Evolutionary conservation across 2,329 filamentous ascomycete species (phyloP).

Genomic region (Endothia cerciana): DNA sequence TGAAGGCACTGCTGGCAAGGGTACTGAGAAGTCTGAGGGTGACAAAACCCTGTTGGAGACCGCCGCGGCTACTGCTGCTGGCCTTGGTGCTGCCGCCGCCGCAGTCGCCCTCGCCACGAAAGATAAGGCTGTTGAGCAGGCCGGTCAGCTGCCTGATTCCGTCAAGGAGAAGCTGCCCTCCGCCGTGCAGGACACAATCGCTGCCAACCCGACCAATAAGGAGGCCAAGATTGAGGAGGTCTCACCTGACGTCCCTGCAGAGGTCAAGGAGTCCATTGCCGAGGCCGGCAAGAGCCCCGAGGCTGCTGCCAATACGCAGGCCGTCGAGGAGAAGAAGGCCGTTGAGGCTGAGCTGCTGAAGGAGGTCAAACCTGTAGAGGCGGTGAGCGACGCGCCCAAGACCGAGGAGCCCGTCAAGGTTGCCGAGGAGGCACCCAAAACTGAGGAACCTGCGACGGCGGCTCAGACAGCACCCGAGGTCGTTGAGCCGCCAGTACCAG

Average conservation of each 20-base stretch:
- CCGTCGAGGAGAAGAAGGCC: slow-evolving; percentile 74
- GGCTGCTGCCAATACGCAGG: slow-evolving; percentile 68
- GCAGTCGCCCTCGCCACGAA: slow-evolving; percentile 35
- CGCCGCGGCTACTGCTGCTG: slow-evolving; percentile 39
- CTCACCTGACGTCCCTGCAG: slow-evolving; percentile 55
- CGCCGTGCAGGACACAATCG: slow-evolving; percentile 53
- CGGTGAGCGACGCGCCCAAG: slow-evolving; percentile 36
- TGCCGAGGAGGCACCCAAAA: slow-evolving; percentile 34
- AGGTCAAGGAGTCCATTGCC: slow-evolving; percentile 61
- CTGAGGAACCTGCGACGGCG: slow-evolving; percentile 28
- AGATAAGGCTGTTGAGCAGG: slow-evolving; percentile 43
- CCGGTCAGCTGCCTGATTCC: slow-evolving; percentile 55
- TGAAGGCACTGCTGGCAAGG: slow-evolving; percentile 56
- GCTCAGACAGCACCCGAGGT: slow-evolving; percentile 33
- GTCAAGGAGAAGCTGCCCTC: slow-evolving; percentile 57
- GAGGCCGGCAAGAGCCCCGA: slow-evolving; percentile 68
- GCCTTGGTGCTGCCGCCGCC: slow-evolving; percentile 39
- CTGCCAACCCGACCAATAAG: slow-evolving; percentile 42
- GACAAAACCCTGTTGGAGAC: slow-evolving; percentile 47
- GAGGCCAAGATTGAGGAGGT: slow-evolving; percentile 48
- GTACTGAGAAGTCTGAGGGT: slow-evolving; percentile 57
- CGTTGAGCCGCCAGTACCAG: slow-evolving; percentile 30
- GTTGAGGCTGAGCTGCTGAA: slow-evolving; percentile 75
- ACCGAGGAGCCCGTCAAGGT: slow-evolving; percentile 31
- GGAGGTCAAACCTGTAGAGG: slow-evolving; percentile 55